Evolutionary conservation across 495 filamentous ascomycete species (phyloP), one percentile per base, ranked within the genome.

Genomic region (Daldinia decipiens): DNA sequence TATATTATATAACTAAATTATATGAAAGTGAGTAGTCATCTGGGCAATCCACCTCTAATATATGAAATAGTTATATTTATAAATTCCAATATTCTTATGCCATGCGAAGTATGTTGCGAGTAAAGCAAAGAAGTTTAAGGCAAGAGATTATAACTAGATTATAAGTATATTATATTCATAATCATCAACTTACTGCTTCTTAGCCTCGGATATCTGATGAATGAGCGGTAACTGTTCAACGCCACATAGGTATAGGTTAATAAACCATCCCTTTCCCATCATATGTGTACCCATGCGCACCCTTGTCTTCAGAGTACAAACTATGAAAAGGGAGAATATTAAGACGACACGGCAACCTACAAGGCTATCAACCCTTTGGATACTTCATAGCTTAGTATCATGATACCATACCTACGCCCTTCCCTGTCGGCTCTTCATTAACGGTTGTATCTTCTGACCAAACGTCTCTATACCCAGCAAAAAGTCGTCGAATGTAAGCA

Each of bases 401-500:
- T 13, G 0, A 36, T 13, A 36, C 12, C 32, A 11, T 32, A 29
- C 27, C 4, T 71, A 71, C 24, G 27, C 50, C 56, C 26, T 74
- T 4, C 68, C 72, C 64, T 72, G 58, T 21, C 72, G 65, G 17
- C 68, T 72, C 68, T 74, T 72, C 72, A 74, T 74, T 9, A 74
- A 26, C 31, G 74, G 76, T 39, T 79, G 77, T 38, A 79, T 72
- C 63, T 73, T 72, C 62, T 67, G 62, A n/a, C 75, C 77, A 38
- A 77, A 79, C 2, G 59, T 62, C 2, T 79, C 77, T 38, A 79
- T 38, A 1, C 75, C 77, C 53, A 68, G 29, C 27, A 76, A 38
- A 60, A 76, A 77, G 45, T 77, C 75, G 59, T 77, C 77, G 39
- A 79, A 79, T 7, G 58, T 64, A 27, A 79, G 69, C 77, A 79